Conservation (phyloP, 2,329 filamentous ascomycete genomes). For the Didymella pinodella region DNA sequence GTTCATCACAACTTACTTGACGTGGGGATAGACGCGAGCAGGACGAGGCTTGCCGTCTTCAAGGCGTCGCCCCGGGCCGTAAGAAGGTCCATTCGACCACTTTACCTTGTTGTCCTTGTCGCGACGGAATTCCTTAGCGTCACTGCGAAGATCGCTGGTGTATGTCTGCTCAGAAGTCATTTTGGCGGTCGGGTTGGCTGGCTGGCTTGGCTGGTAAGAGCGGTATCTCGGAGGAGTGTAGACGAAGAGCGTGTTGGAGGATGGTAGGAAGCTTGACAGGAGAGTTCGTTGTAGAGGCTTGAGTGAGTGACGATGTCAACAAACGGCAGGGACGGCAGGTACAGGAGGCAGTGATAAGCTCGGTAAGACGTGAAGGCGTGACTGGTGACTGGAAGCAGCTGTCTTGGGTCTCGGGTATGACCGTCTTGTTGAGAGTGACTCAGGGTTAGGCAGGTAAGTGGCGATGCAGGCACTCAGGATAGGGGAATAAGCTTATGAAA, state of each 20-base stretch:
- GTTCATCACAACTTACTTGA: constrained; percentile 37
- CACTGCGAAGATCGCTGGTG: constrained; percentile 63
- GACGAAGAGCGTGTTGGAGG: constrained; percentile 11
- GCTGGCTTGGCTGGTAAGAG: constrained; percentile 20
- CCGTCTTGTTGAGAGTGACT: constrained; percentile 44
- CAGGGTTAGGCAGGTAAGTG: constrained; percentile 38
- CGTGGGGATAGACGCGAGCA: constrained; percentile 41
- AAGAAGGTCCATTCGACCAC: constrained; percentile 58
- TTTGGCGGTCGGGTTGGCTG: constrained; percentile 24
- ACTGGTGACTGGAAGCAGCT: constrained; percentile 40
- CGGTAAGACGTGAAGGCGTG: constrained; percentile 37
- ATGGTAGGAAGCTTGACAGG: constrained; percentile 9
- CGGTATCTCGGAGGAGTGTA: constrained; percentile 12
- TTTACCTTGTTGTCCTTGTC: constrained; percentile 60
- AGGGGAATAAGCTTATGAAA: constrained; percentile 28
- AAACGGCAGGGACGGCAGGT: constrained; percentile 24
- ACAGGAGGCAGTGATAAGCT: constrained; percentile 40
- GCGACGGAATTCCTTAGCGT: constrained; percentile 61
- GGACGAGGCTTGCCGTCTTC: constrained; percentile 49
- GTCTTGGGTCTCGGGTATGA: constrained; percentile 48
- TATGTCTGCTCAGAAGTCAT: constrained; percentile 59
- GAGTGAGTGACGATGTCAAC: constrained; percentile 22
- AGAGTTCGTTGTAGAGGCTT: constrained; percentile 13
- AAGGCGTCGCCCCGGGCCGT: constrained; percentile 48
- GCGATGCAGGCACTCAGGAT: constrained; percentile 38